These are phyloP conservation scores for Cladosporium sp. DNA, from an alignment of 2,329 filamentous ascomycete species.

Conservation along the genomic window DNA sequence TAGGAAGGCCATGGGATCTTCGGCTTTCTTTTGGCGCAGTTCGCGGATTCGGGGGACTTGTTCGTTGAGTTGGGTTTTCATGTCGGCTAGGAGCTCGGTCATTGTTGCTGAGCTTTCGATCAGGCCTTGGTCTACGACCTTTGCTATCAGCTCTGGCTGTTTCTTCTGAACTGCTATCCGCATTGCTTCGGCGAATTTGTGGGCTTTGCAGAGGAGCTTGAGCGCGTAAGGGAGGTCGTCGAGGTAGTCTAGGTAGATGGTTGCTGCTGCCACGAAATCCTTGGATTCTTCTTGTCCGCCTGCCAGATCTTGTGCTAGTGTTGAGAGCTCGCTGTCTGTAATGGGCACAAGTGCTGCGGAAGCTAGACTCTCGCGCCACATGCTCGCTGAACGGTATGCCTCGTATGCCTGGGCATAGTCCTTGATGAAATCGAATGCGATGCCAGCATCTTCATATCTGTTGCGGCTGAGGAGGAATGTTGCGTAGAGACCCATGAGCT, in stretches of 20 bases:
- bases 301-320: conserved; percentile 69
- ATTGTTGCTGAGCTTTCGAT: conserved; percentile 75
- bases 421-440: conserved; percentile 79
- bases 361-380: conserved; percentile 89
- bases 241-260: conserved; percentile 78
- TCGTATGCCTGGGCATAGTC: conserved; percentile 71
- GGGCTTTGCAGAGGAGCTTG: conserved; percentile 78
- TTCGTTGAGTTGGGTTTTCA: conserved; percentile 74
- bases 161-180: conserved; percentile 64
- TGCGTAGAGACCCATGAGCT: conserved; percentile 75
- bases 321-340: conserved; percentile 54
- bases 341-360: conserved; percentile 67
- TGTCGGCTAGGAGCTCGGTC: conserved; percentile 91
- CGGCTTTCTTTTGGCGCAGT: conserved; percentile 71
- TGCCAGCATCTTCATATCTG: conserved; percentile 77
- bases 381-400: conserved; percentile 77
- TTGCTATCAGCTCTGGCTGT: conserved; percentile 59
- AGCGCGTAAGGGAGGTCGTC: conserved; percentile 65
- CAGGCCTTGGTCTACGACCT: conserved; percentile 72
- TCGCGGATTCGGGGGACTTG: conserved; percentile 84
- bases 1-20: conserved; percentile 84
- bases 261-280: conserved; percentile 75
- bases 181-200: conserved; percentile 83
- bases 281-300: conserved; percentile 79
- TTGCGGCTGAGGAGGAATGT: conserved; percentile 70